Base-by-base conservation (phyloP, 1,284 basidiomycete genomes). In the Microbotryum saponariae region DNA sequence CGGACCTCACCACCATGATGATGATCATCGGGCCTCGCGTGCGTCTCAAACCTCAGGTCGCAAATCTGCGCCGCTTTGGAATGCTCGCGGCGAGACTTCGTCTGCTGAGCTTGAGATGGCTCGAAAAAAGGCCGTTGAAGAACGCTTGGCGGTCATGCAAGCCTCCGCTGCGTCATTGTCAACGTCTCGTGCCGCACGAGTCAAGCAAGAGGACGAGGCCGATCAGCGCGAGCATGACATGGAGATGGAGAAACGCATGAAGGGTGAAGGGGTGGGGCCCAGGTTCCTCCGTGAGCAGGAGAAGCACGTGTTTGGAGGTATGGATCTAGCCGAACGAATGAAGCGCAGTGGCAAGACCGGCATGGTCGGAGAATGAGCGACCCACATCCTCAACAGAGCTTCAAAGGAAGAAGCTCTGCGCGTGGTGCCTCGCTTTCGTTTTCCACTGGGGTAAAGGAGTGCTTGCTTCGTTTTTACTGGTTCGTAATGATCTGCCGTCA, bases 121-220 rank as follows among this genome's bases (percentile, higher is more conserved):
- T 1, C 60, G 65, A 16, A 48, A 58, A 27, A 49, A 49, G 1
- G 63, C 59, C 1, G 47, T 67, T 52, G 65, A 55, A 6, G 58
- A 57, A 6, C 67, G 65, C 2, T 56, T 71, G 44, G 69, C 62
- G 2, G 65, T 68, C 2, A 71, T 71, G 69, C 60, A 65, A 27
- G 58, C 65, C 2, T 63, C 64, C 18, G 69, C 69, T 8, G 44
- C 56, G 0, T 18, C 60, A 3, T 58, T 69, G 4, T 42, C 50
- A 8, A 57, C 54, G 1, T 45, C 54, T 9, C 61, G 69, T 8
- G 45, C 62, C 1, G 60, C 20, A 18, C 65, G 68, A 1, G 23
- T 71, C 12, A 37, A 67, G 14, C 33, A 27, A 37, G 25, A 49
- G 42, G 69, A 71, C 10, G 37, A 31, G 12, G 53, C 44, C 18